Evolutionary conservation across 495 filamentous ascomycete genomes (phyloP), one percentile per base, ranked within the genome.

Genomic region (Chaetomium cochliodes): DNA sequence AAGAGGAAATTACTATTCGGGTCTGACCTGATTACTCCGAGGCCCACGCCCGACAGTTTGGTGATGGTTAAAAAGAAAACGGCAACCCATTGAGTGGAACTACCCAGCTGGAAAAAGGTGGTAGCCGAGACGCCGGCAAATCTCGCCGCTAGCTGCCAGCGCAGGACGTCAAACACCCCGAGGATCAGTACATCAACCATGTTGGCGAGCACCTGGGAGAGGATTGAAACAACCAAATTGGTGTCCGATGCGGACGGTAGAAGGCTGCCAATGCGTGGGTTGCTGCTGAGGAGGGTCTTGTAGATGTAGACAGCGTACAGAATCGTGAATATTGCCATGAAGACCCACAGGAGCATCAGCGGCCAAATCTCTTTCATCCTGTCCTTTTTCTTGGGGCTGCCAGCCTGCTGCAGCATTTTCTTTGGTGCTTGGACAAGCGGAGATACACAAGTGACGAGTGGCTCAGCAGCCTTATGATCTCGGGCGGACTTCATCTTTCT

Each of bases 71-170:
- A 37, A 13, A 51, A 60, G 3, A 60, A 51, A 3, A 60, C 18
- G 13, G 58, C 18, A 60, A 60, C 37, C 58, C 58, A 60, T 28
- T 49, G 44, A 12, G 58, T 60, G 0, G 58, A 30, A 41, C 58
- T 60, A 28, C 58, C 50, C 44, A 60, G 58, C 25, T 60, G 58
- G 26, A 60, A 51, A 20, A 60, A 60, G 58, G 58, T 60, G 25
- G 58, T 50, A 5, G 58, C 58, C 13, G 42, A 60, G n/a, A 60
- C 28, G 42, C 58, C 58, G 12, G 46, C 18, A 1, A n/a, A 13
- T n/a, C 44, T 49, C 15, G 58, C 44, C 11, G 58, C 58, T 25
- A 60, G 58, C 18, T 60, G 58, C 58, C 58, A 60, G 4, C 58
- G 58, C 16, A 60, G 16, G 37, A 60, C 30, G 25, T 60, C 58